Evolutionary conservation across 192 early-diverging fungal genomes (phyloP).

Genomic region (Entomortierella chlamydospora): DNA sequence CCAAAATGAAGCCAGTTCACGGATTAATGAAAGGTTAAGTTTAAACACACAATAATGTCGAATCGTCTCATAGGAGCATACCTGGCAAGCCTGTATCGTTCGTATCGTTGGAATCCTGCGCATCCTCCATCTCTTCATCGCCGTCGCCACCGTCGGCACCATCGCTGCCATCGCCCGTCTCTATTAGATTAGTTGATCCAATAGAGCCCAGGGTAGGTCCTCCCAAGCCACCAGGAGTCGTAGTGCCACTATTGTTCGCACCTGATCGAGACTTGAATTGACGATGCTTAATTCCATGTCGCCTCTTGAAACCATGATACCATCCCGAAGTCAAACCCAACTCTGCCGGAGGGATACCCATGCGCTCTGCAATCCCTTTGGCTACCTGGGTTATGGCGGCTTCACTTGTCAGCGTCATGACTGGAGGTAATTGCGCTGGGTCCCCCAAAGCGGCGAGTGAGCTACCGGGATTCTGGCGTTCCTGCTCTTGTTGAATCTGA

Average conservation of each 20-base stretch:
- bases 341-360: constrained; percentile 43
- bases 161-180: constrained; percentile 36
- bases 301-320: constrained; percentile 54
- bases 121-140: constrained; percentile 53
- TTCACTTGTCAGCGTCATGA: constrained; percentile 50
- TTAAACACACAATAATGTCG: not conserved
- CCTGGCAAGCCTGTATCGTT: constrained; percentile 9
- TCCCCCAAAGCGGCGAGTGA: not conserved
- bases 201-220: constrained; percentile 7
- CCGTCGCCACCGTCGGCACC: constrained; percentile 21
- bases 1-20: no score
- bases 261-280: constrained; percentile 38
- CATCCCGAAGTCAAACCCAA: constrained; percentile 51
- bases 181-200: constrained; percentile 1
- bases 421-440: constrained; percentile 26
- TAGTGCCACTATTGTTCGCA: no score
- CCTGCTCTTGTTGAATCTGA: constrained; percentile 51
- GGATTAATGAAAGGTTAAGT: not conserved
- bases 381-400: constrained; percentile 52
- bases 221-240: constrained; percentile 6
- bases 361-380: constrained; percentile 53
- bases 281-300: constrained; percentile 55
- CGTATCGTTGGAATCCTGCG: constrained; percentile 16
- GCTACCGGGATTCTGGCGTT: constrained; percentile 11
- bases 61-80: not conserved